Conservation (phyloP, 2,329 filamentous ascomycete genomes). For the Xylaria sp. region DNA sequence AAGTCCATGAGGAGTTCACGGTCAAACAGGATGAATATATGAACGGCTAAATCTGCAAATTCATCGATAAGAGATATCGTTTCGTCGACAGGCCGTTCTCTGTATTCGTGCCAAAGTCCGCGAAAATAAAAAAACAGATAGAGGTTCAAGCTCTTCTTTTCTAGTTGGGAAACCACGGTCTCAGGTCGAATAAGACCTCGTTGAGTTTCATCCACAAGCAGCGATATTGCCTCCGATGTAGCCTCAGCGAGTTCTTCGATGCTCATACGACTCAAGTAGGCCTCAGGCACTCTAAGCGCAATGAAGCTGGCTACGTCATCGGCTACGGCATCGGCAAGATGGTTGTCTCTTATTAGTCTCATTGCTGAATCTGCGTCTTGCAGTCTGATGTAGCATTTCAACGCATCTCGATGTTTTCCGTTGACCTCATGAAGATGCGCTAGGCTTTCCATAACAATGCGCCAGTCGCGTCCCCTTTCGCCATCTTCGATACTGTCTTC, state of each 20-base stretch:
- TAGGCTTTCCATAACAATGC: constrained; percentile 85
- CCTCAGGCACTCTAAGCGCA: constrained; percentile 81
- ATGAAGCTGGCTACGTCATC: constrained; percentile 94
- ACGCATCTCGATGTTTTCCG: constrained; percentile 82
- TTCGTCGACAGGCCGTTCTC: constrained; percentile 67
- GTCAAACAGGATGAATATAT: constrained; percentile 87
- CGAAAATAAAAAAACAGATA: constrained; percentile 95
- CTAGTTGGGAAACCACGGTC: constrained; percentile 81
- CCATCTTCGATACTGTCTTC: constrained; percentile 82
- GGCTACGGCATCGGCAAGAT: constrained; percentile 87
- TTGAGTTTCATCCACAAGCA: constrained; percentile 91
- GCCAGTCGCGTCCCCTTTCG: constrained; percentile 82
- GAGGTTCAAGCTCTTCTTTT: constrained; percentile 71
- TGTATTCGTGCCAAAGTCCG: constrained; percentile 80
- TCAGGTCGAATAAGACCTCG: constrained; percentile 84
- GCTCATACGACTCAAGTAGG: constrained; percentile 73
- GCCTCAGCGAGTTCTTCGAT: constrained; percentile 79
- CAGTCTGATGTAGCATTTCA: constrained; percentile 88
- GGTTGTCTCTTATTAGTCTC: constrained; percentile 84
- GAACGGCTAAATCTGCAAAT: constrained; percentile 87
- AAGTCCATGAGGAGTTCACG: constrained; percentile 86
- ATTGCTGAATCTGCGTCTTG: constrained; percentile 94
- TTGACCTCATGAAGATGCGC: constrained; percentile 86
- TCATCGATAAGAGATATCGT: constrained; percentile 79
- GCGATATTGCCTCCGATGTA: constrained; percentile 82